Conservation (phyloP, 2,329 filamentous ascomycete genomes). For the Calonectria fujianensis region DNA sequence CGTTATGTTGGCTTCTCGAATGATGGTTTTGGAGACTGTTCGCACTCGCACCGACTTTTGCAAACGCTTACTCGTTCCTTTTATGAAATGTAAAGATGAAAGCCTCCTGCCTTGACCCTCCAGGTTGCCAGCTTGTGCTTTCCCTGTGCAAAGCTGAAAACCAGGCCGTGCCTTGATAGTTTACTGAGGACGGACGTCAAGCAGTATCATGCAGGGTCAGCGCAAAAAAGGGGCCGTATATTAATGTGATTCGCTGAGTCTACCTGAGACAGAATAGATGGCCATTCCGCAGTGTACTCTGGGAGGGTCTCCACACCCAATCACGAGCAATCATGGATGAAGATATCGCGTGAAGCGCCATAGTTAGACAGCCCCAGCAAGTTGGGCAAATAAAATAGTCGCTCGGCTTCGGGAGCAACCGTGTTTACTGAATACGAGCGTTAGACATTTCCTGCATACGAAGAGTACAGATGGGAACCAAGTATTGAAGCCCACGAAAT, state of each 20-base stretch:
- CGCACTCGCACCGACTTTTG: neutral
- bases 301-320: neutral
- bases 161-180: constrained; percentile 12
- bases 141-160: constrained; percentile 5
- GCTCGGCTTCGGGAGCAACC: neutral
- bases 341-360: neutral
- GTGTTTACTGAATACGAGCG: neutral
- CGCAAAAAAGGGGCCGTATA: neutral
- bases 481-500: neutral
- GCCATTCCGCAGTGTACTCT: neutral
- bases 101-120: constrained; percentile 7
- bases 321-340: neutral
- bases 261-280: constrained; percentile 1
- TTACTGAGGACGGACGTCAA: neutral
- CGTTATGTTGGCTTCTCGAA: neutral
- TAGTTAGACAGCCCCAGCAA: neutral
- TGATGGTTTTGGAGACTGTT: neutral
- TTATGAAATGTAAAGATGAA: constrained; percentile 2
- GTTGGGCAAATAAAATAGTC: neutral
- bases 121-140: neutral
- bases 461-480: neutral
- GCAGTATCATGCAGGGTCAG: constrained; percentile 3
- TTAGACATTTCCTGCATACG: neutral
- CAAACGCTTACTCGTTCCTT: constrained; percentile 7
- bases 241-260: constrained; percentile 1